Percentiles rank a stretch among this genome's conserved stretches.
phyloP scores from a whole-genome alignment of 2,329 filamentous ascomycete genomes.

The Teratosphaeriaceae sp. region DNA sequence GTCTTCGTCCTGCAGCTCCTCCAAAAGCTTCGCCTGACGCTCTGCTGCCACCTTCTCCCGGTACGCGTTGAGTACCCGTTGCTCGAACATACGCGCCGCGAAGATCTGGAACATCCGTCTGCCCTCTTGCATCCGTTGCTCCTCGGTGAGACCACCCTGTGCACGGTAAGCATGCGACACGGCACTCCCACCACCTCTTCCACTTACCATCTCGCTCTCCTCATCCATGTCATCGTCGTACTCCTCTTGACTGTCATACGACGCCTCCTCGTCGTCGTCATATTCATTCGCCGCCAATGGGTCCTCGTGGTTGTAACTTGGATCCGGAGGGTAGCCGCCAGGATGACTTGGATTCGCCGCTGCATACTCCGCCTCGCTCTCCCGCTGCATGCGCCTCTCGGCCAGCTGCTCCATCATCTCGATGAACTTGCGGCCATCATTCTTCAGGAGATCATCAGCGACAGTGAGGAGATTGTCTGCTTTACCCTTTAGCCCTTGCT shows the following conservation, averaged over 20 bases:
- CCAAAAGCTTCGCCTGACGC: conserved; percentile 80
- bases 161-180: conserved; percentile 31
- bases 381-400: conserved; percentile 92
- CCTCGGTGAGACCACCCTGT: conserved; percentile 96
- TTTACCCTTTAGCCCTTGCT: conserved; percentile 32
- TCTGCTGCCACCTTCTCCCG: conserved; percentile 93
- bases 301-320: conserved; percentile 56
- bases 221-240: conserved; percentile 54
- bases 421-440: conserved; percentile 98
- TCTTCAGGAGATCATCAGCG: conserved; percentile 95
- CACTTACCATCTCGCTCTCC: conserved; percentile 56
- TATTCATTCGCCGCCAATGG: conserved; percentile 67
- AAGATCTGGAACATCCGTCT: conserved; percentile 99
- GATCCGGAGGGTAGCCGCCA: conserved; percentile 39
- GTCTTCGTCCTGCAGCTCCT: conserved; percentile 84
- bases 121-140: conserved; percentile 98
- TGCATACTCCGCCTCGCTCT: conserved; percentile 76
- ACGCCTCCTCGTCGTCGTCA: conserved; percentile 70
- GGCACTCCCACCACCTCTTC: conserved; percentile 20
- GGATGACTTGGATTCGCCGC: conserved; percentile 52
- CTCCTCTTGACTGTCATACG: conserved; percentile 56
- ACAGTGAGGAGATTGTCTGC: conserved; percentile 96
- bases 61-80: conserved; percentile 93
- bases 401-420: conserved; percentile 99
- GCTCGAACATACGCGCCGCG: conserved; percentile 97